Percentiles rank a stretch among this genome's conserved stretches.
phyloP scores from a whole-genome alignment of 768 basidiomycete species.

The Favolaschia claudopus region DNA sequence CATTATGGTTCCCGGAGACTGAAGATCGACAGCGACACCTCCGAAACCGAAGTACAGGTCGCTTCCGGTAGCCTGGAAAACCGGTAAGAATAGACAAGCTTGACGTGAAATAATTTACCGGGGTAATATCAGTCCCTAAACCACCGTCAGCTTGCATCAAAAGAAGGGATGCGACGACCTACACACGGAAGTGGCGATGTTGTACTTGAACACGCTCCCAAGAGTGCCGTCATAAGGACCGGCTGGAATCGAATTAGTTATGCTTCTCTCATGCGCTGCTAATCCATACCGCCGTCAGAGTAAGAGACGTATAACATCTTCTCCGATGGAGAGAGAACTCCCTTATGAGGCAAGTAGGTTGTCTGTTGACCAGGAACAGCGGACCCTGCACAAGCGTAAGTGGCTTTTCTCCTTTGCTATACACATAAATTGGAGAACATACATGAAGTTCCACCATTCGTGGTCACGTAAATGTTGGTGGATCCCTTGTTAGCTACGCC shows the following conservation, averaged over 20 bases:
- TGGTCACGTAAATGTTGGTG: conserved; percentile 62
- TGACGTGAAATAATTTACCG: conserved; percentile 41
- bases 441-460: conserved; percentile 67
- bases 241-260: conserved; percentile 34
- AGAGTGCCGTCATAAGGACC: conserved; percentile 69
- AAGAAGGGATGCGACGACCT: conserved; percentile 11
- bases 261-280: neutral
- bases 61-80: conserved; percentile 45
- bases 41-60: conserved; percentile 71
- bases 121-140: conserved; percentile 67
- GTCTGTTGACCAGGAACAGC: conserved; percentile 66
- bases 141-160: neutral
- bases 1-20: conserved; percentile 71
- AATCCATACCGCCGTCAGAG: conserved; percentile 51
- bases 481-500: conserved; percentile 67
- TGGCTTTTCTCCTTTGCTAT: too few species aligned
- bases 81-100: neutral
- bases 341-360: conserved; percentile 69
- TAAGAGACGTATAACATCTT: conserved; percentile 66
- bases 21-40: conserved; percentile 65
- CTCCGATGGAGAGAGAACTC: conserved; percentile 66
- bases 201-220: conserved; percentile 59
- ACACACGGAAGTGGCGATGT: conserved; percentile 60
- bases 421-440: too few species aligned
- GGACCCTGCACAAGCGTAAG: conserved; percentile 51